Evolutionary conservation across 257 asterid species (phyloP), one percentile per base, ranked within the genome.

Genomic region (Nicotiana undulata): DNA sequence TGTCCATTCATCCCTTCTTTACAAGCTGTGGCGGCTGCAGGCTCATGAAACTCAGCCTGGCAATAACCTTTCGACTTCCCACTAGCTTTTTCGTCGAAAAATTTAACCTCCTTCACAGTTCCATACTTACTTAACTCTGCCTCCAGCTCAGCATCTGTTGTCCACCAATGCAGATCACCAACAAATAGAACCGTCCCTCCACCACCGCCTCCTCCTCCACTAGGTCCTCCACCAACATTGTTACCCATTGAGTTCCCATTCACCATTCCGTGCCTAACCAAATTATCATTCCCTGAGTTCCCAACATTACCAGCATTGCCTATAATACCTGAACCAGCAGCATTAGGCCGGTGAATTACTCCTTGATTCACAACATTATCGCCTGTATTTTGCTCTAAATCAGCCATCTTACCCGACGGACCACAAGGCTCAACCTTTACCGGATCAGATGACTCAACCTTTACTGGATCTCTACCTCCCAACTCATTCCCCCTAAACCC

Each of bases 111-210:
- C 92, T 93, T 96, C 55, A 96, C 97, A 31, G 82, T 84, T 49
- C 99, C 99, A 85, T 91, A 96, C 85, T 90, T 95, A 81, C 88
- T 85, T 60, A 94, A 85, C 84, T 91, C 98, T 40, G 85, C 63
- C 88, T 92, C 99, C 59, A 92, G 87, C 87, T 96, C 99, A 37
- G 97, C 90, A 90, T 96, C 98, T 0, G 98, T 96, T 3, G 98
- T 94, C 99, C 98, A 96, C 98, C 99, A 96, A 80, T 96, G 98
- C 84, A 96, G 76, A 79, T 94, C 99, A 18, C 99, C 98, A 31
- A 96, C 97, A 86, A 89, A 94, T 76, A 96, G 94, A 85, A 88
- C 87, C 0, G 98, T 85, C 75, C 91, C 91, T 44, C 82, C 81
- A 68, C 82, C 89, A 29, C 79, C 46, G 46, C 46, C 46, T 7